Conservation (phyloP, 768 basidiomycete species). For the Trametes gibbosa region DNA sequence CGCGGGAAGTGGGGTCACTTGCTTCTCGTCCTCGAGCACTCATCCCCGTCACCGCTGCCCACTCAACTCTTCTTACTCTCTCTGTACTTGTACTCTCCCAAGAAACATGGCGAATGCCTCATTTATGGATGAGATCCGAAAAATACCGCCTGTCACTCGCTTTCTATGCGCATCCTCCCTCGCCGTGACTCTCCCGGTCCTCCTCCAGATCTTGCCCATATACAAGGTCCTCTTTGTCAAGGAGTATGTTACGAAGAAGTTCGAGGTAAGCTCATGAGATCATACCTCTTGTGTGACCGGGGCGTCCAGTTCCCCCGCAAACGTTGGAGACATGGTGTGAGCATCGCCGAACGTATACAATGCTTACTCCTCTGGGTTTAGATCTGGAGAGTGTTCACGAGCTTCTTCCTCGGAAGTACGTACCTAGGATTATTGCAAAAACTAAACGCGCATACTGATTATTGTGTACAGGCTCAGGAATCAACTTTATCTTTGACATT, state of each 20-base stretch:
- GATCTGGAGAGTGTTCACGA: conserved; percentile 74
- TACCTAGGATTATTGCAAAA: not conserved
- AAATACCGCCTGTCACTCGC: conserved; percentile 83
- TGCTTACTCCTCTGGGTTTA: conserved; percentile 25
- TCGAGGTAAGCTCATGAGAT: conserved; percentile 46
- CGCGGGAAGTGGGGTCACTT: conserved; percentile 3
- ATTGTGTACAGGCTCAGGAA: conserved; percentile 40
- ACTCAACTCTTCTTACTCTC: not conserved
- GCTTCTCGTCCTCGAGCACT: not conserved
- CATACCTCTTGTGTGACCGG: no score
- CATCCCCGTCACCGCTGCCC: not conserved
- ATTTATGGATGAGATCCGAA: conserved; percentile 55
- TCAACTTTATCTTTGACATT: conserved; percentile 63
- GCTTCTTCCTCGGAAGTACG: conserved; percentile 69
- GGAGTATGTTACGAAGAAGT: conserved; percentile 40
- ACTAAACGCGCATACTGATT: not conserved
- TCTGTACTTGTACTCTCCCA: not conserved
- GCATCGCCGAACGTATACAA: not conserved
- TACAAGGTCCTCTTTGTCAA: conserved; percentile 57
- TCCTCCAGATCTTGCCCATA: conserved; percentile 50
- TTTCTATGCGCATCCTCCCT: conserved; percentile 61
- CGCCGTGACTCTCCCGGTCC: conserved; percentile 54
- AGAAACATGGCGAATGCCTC: conserved; percentile 21
- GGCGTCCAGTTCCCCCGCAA: no score
- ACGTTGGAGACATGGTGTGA: no score